Base-by-base conservation (phyloP, 2,329 filamentous ascomycete species). In the Phialophora expanda region DNA sequence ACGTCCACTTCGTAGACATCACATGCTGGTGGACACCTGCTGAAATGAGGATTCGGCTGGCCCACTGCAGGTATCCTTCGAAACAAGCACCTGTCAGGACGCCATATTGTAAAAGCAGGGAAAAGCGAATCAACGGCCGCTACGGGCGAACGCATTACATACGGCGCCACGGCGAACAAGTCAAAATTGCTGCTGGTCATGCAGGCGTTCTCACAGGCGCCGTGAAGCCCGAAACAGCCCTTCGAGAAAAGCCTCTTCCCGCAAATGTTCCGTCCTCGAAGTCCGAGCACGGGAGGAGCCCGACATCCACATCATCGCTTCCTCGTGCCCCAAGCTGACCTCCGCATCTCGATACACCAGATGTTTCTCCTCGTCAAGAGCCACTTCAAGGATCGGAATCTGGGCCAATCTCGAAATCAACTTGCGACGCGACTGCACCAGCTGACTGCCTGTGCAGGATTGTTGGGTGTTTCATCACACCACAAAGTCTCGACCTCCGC, bases 131-230 rank as follows among this genome's bases (percentile, higher is more conserved):
- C 24, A 34, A 34, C 30, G 14, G 20, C 28, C 20, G 9, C 26
- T 14, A 62, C 17, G 50, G 51, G 53, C 60, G 28, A 14, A 28
- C 24, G 48, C 24, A 51, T 22, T 51, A 51, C 48, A 51, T 34
- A 41, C 53, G 60, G 60, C 34, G 60, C 28, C 41, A 46, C 22
- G 14, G 56, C 56, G 24, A 30, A 32, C 56, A 50, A 59, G 38
- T 50, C 56, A 30, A n/a, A 50, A 48, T 50, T 20, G 38, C 34
- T 56, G 64, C 20, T 22, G 32, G 24, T 57, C 56, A 63, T 66
- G 60, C 65, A 60, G 61, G 54, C 61, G 56, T 28, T 56, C 46
- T 24, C 24, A 24, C 24, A 50, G 26, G 56, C 48, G 65, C 56
- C 55, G 51, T 56, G 28, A 32, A 48, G 46, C 30, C 57, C 57